Percentiles rank a stretch among this genome's conserved stretches.
Conservation (phyloP, 1,139 yeast species). For the Yamadazyma diddensiae region DNA sequence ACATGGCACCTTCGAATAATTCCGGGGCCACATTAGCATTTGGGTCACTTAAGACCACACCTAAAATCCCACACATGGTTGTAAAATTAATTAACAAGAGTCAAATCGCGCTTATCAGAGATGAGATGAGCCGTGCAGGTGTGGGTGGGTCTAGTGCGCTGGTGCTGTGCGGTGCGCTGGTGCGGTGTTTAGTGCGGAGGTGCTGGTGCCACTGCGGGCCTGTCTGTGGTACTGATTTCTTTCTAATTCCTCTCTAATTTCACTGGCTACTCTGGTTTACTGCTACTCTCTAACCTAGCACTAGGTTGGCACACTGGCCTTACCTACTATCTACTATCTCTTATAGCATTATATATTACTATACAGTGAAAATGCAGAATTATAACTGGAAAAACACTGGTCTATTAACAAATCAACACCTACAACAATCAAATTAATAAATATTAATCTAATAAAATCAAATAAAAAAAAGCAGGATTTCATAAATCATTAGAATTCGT, state of each 20-base stretch:
- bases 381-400: slow-evolving; percentile 6
- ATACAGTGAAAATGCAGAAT: slow-evolving; percentile 1
- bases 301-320: too few relatives aligned
- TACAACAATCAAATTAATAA: too few relatives aligned
- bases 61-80: slow-evolving; percentile 88
- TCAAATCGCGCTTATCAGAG: slow-evolving; percentile 6
- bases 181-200: too few relatives aligned
- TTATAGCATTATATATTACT: neutral
- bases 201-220: too few relatives aligned
- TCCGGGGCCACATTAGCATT: slow-evolving; percentile 78
- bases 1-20: slow-evolving; percentile 88
- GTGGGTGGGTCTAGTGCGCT: too few relatives aligned
- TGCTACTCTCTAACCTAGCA: too few relatives aligned
- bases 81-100: slow-evolving; percentile 3
- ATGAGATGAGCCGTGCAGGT: too few relatives aligned
- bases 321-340: neutral
- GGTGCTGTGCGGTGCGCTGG: too few relatives aligned
- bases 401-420: too few relatives aligned
- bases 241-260: too few relatives aligned
- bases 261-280: too few relatives aligned
- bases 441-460: slow-evolving; percentile 1
- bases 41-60: slow-evolving; percentile 79
- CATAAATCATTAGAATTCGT: slow-evolving; percentile 11
- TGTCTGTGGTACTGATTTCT: too few relatives aligned
- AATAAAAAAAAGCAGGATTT: slow-evolving; percentile 6